These are phyloP conservation scores for Trichomonas tenax DNA, from an alignment of 208 protist species.

Conservation along the genomic window DNA sequence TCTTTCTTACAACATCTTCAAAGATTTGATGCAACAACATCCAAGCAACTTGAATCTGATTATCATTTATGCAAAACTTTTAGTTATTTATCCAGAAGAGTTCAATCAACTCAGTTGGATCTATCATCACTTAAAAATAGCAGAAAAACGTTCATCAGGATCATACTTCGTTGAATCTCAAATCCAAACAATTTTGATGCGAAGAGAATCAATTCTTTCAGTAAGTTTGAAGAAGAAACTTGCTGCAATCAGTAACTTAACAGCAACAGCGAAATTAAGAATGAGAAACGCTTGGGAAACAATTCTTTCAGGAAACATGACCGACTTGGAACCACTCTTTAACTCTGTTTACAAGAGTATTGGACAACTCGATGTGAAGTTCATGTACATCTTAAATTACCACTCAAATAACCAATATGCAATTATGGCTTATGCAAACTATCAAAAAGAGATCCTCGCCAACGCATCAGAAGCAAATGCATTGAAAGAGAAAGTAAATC, in stretches of 20 bases:
- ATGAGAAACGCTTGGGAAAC: background rate
- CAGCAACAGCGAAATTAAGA: background rate
- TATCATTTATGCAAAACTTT: background rate
- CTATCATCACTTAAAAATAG: background rate
- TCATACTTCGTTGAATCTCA: background rate
- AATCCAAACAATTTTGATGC: background rate
- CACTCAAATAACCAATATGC: constrained; percentile 11
- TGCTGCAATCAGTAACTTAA: background rate
- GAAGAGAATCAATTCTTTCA: background rate
- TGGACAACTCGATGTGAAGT: background rate
- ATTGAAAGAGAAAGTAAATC: background rate
- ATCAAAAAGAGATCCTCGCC: background rate
- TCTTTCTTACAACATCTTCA: background rate
- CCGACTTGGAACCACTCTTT: background rate
- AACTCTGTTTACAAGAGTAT: background rate
- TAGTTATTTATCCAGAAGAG: constrained; percentile 9
- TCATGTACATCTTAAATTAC: background rate
- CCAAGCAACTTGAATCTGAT: background rate
- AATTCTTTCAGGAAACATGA: background rate
- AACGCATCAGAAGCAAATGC: background rate
- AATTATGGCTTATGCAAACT: background rate
- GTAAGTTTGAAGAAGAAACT: background rate
- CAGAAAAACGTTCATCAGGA: background rate
- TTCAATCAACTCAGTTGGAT: background rate
- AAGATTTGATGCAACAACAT: background rate